Percentiles rank a stretch among this genome's conserved stretches.
These are phyloP conservation scores for Paecilomyces formosus DNA, from an alignment of 2,329 filamentous ascomycete species.

Conservation along the genomic window DNA sequence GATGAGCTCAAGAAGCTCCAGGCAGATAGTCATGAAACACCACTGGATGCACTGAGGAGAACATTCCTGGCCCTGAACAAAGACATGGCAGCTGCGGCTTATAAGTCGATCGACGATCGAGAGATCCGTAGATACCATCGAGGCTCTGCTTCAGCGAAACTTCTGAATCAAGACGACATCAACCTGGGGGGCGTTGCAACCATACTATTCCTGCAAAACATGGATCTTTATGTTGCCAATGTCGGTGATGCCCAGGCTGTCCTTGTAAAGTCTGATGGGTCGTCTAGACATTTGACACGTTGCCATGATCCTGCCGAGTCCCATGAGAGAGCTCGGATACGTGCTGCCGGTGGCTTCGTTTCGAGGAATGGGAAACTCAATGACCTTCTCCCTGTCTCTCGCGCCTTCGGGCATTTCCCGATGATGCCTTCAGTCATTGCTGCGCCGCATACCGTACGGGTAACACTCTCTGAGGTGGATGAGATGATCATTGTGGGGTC, in stretches of 20 bases:
- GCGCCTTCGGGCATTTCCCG: slow-evolving; percentile 91
- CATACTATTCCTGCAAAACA: slow-evolving; percentile 79
- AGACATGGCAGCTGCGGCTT: slow-evolving; percentile 78
- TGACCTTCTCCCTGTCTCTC: slow-evolving; percentile 80
- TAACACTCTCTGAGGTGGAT: slow-evolving; percentile 76
- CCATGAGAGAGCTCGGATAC: slow-evolving; percentile 76
- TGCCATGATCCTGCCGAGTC: slow-evolving; percentile 92
- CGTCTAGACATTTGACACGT: slow-evolving; percentile 72
- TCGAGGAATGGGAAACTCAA: slow-evolving; percentile 92
- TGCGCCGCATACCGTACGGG: slow-evolving; percentile 71
- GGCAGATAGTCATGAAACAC: slow-evolving; percentile 60
- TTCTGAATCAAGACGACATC: slow-evolving; percentile 81
- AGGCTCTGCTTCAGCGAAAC: slow-evolving; percentile 62
- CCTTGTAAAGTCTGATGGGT: slow-evolving; percentile 81
- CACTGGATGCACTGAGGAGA: slow-evolving; percentile 73
- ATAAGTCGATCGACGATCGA: slow-evolving; percentile 71
- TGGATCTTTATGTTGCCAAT: slow-evolving; percentile 89
- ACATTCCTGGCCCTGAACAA: slow-evolving; percentile 90
- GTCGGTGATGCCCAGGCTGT: slow-evolving; percentile 95
- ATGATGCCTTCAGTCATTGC: slow-evolving; percentile 90
- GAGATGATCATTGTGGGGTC: slow-evolving; percentile 91
- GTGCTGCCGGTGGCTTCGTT: slow-evolving; percentile 91
- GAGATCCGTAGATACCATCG: slow-evolving; percentile 54
- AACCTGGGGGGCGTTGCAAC: slow-evolving; percentile 88
- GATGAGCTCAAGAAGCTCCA: slow-evolving; percentile 72